Percentiles rank a stretch among this genome's conserved stretches.
phyloP scores from a whole-genome alignment of 2,329 filamentous ascomycete genomes.

The Ascochyta viciae-villosae region DNA sequence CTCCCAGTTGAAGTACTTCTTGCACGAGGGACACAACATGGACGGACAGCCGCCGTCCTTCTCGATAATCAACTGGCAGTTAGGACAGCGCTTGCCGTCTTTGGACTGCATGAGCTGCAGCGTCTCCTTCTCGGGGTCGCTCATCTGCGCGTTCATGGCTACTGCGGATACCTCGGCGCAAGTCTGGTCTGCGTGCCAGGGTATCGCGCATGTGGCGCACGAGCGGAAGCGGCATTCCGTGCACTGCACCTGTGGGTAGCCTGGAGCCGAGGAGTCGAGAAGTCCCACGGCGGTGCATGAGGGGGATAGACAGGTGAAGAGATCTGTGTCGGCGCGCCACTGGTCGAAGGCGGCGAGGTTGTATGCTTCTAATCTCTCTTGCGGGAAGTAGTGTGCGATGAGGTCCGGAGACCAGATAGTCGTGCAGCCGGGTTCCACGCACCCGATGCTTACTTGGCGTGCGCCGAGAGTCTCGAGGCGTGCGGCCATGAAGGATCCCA shows the following conservation, averaged over 20 bases:
- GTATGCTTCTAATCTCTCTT: conserved; percentile 28
- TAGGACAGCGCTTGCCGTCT: conserved; percentile 39
- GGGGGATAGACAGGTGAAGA: conserved; percentile 25
- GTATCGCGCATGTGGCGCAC: conserved; percentile 31
- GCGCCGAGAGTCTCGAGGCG: conserved; percentile 32
- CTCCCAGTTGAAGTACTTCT: conserved; percentile 38
- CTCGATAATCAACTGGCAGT: conserved; percentile 41
- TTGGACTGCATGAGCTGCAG: conserved; percentile 33
- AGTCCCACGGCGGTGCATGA: conserved; percentile 25
- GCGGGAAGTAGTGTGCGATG: conserved; percentile 32
- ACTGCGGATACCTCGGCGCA: conserved; percentile 31
- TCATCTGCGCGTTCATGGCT: conserved; percentile 30
- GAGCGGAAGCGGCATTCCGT: conserved; percentile 24
- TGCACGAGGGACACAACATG: conserved; percentile 34
- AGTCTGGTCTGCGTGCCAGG: conserved; percentile 35
- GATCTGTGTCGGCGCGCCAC: conserved; percentile 23
- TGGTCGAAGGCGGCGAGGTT: conserved; percentile 35
- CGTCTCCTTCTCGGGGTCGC: conserved; percentile 28
- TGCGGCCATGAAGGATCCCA: conserved; percentile 31
- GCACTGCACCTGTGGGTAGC: conserved; percentile 38
- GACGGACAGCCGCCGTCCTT: conserved; percentile 39
- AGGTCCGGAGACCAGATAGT: conserved; percentile 26
- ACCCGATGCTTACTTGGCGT: conserved; percentile 26
- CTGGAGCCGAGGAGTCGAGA: conserved; percentile 22
- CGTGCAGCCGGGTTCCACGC: conserved; percentile 33